Evolutionary conservation across 805 yeast species (phyloP), one percentile per base, ranked within the genome.

Genomic region (Kuraishia floccosa): DNA sequence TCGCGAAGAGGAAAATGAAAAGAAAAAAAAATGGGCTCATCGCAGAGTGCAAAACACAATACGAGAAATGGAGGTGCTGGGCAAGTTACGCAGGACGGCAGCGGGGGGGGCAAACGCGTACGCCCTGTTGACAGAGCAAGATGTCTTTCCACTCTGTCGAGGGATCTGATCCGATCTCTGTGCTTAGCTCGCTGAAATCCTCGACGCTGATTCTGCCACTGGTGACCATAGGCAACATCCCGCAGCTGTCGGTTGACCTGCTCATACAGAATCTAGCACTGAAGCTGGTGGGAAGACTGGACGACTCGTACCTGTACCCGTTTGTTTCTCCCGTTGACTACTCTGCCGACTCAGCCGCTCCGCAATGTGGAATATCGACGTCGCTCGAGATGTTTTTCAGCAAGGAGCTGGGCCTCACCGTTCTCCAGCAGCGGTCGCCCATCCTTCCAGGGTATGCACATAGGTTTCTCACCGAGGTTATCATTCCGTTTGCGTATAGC

Each of bases 401-500:
- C 38, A 48, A 52, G 1, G 34, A 39, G 2, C 43, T 47, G 26
- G 57, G 65, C 3, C 17, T 78, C 7, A 63, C 81, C 2, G 41
- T 84, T n/a, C 46, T 87, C 3, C 95, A 84, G 44, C 86, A 84
- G 46, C 58, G 96, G 30, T 68, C 95, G 1, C 96, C 96, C 0
- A 63, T 85, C 2, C 58, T 86, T n/a, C 79, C 89, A 1, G 76
- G 77, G 1, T 69, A 59, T 36, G 57, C 67, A 8, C 45, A 50
- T 21, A 55, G 52, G 26, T 81, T 77, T 46, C 58, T 78, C 4
- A 42, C 53, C 2, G 66, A 76, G 12, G 56, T 77, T 7, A 37
- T 75, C 2, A 34, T 58, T 10, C 75, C 76, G 2, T 67, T 76
- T 27, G 54, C 80, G 9, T 35, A 44, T 3, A 46, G 49, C 7